Percentiles rank a stretch among this genome's conserved stretches.
phyloP scores from a whole-genome alignment of 495 filamentous ascomycete genomes.

The Tuber melanosporum region DNA sequence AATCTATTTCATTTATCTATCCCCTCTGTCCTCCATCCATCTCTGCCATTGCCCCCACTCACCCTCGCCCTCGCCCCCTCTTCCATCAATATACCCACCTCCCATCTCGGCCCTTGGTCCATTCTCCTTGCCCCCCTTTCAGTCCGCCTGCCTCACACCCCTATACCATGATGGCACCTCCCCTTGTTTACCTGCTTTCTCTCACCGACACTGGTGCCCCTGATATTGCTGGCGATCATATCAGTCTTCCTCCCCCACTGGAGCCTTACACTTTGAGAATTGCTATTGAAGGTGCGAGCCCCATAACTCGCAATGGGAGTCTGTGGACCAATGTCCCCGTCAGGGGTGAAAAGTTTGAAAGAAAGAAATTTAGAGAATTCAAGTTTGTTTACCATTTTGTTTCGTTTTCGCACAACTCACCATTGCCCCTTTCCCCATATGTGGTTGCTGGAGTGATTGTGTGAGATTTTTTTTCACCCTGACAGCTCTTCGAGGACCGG shows the following conservation, averaged over 20 bases:
- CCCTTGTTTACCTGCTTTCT: conserved; percentile 69
- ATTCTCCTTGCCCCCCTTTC: not conserved
- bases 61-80: not conserved
- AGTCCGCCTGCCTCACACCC: not conserved
- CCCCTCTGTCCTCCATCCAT: conserved; percentile 28
- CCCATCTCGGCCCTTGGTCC: not conserved
- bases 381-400: conserved; percentile 55
- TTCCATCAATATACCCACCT: not conserved
- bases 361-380: conserved; percentile 73
- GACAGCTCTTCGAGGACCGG: not conserved
- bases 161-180: conserved; percentile 27
- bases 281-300: conserved; percentile 90
- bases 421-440: not conserved
- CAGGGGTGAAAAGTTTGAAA: conserved; percentile 62
- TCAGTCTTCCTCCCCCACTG: conserved; percentile 75
- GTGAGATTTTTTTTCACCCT: not conserved
- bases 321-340: conserved; percentile 93
- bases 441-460: not conserved
- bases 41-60: not conserved
- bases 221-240: conserved; percentile 79
- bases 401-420: conserved; percentile 1
- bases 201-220: conserved; percentile 89
- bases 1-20: conserved; percentile 32
- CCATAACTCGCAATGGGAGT: conserved; percentile 86
- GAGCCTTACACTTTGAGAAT: conserved; percentile 75